Evolutionary conservation across 2,329 filamentous ascomycete genomes (phyloP).

Genomic region (Alternaria sp.): DNA sequence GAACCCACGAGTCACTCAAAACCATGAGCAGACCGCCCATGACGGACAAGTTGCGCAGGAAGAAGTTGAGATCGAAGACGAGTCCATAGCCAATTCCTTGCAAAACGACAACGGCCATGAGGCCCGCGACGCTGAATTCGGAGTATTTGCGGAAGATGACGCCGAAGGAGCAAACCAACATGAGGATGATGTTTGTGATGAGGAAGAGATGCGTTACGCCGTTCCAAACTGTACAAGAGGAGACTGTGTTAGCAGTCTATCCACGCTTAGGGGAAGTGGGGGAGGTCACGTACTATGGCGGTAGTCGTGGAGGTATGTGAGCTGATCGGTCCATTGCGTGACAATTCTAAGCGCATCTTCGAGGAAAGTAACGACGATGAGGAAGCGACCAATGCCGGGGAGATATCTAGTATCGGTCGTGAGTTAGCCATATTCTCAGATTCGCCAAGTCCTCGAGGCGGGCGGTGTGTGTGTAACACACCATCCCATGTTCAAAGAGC

Average conservation of each 20-base stretch:
- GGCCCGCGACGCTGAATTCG: slow-evolving; percentile 89
- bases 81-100: slow-evolving; percentile 97
- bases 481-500: slow-evolving; percentile 5
- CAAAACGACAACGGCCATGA: slow-evolving; percentile 88
- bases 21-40: slow-evolving; percentile 98
- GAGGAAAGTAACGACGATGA: slow-evolving; percentile 98
- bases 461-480: slow-evolving; percentile 5
- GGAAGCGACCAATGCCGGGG: slow-evolving; percentile 92
- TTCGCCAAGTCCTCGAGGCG: neutral
- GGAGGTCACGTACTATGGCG: slow-evolving; percentile 78
- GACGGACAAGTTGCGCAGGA: slow-evolving; percentile 97
- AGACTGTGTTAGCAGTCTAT: slow-evolving; percentile 29
- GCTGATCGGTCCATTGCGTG: slow-evolving; percentile 96
- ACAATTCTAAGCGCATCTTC: slow-evolving; percentile 96
- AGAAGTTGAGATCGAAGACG: slow-evolving; percentile 99
- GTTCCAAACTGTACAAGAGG: slow-evolving; percentile 71
- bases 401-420: slow-evolving; percentile 73
- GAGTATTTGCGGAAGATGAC: slow-evolving; percentile 94
- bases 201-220: slow-evolving; percentile 95
- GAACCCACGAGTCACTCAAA: slow-evolving; percentile 95
- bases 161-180: slow-evolving; percentile 81
- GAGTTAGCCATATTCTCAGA: slow-evolving; percentile 31
- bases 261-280: too few relatives aligned
- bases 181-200: slow-evolving; percentile 86
- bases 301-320: slow-evolving; percentile 92